A percentile compares a stretch with the other conserved stretches of the same genome.
Evolutionary conservation across 2,329 filamentous ascomycete genomes (phyloP).

Genomic region (Mariannaea sp.): DNA sequence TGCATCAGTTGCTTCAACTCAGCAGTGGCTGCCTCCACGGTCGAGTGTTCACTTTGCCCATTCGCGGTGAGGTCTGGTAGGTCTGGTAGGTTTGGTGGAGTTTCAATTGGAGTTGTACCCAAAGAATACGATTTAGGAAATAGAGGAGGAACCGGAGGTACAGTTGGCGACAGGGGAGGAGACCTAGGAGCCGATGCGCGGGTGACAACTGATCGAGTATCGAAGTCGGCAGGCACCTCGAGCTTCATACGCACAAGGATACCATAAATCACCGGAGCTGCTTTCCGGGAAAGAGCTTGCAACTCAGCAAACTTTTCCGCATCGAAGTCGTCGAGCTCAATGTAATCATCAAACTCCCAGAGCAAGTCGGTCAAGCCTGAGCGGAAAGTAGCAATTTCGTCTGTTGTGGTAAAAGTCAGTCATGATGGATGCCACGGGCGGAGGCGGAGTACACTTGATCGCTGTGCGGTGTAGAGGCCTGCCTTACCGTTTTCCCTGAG

Average conservation of each 20-base stretch:
- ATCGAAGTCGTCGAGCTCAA: slow-evolving; percentile 57
- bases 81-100: slow-evolving; percentile 1
- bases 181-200: slow-evolving; percentile 35
- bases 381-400: slow-evolving; percentile 55
- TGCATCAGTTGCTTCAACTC: slow-evolving; percentile 39
- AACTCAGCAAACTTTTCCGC: slow-evolving; percentile 54
- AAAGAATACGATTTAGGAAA: slow-evolving; percentile 25
- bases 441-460: slow-evolving; percentile 11
- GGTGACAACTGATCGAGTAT: slow-evolving; percentile 37
- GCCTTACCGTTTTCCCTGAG: slow-evolving; percentile 59
- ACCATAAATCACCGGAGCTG: slow-evolving; percentile 55
- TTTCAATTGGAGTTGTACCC: slow-evolving; percentile 3
- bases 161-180: slow-evolving; percentile 36
- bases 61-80: slow-evolving; percentile 12
- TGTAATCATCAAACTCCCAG: slow-evolving; percentile 63
- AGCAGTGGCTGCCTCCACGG: slow-evolving; percentile 38
- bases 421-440: not conserved
- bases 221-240: slow-evolving; percentile 40
- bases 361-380: slow-evolving; percentile 54
- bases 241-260: slow-evolving; percentile 61
- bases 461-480: not conserved
- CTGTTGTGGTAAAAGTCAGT: slow-evolving; percentile 44
- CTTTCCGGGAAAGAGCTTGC: slow-evolving; percentile 52
- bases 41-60: slow-evolving; percentile 26
- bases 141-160: slow-evolving; percentile 32